Percentiles rank a stretch among this genome's conserved stretches.
These are phyloP conservation scores for Talinum fruticosum DNA, from an alignment of 148 eudicot genomes.

Conservation along the genomic window DNA sequence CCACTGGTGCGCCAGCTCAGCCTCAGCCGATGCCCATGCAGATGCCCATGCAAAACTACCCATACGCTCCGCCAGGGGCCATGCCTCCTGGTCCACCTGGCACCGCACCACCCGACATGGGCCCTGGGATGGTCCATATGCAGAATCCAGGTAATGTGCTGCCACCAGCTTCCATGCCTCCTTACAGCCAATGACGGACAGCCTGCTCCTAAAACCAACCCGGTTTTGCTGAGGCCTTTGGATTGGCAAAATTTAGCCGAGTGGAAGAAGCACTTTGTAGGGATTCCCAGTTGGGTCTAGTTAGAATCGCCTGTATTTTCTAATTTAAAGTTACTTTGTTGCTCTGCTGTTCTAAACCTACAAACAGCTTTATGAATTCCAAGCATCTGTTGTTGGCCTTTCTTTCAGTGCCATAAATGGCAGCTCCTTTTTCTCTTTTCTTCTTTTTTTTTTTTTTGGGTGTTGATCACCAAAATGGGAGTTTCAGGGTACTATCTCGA, in stretches of 20 bases:
- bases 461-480: too few relatives aligned
- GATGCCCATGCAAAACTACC: constrained; percentile 61
- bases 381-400: too few relatives aligned
- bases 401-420: too few relatives aligned
- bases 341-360: too few relatives aligned
- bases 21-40: constrained; percentile 52
- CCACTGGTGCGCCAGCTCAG: constrained; percentile 41
- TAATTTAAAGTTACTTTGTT: too few relatives aligned
- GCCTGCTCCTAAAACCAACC: not conserved
- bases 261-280: too few relatives aligned
- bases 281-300: too few relatives aligned
- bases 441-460: too few relatives aligned
- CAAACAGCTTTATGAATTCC: too few relatives aligned
- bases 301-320: too few relatives aligned
- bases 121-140: constrained; percentile 13
- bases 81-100: constrained; percentile 31
- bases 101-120: constrained; percentile 22
- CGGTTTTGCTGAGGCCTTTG: not conserved
- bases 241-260: constrained; percentile 1
- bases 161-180: constrained; percentile 17
- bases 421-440: too few relatives aligned
- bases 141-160: constrained; percentile 21
- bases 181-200: constrained; percentile 40
- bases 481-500: too few relatives aligned
- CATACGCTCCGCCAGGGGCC: constrained; percentile 44